phyloP scores from a whole-genome alignment of 2,329 filamentous ascomycete species.

The Sclerotinia subarctica region DNA sequence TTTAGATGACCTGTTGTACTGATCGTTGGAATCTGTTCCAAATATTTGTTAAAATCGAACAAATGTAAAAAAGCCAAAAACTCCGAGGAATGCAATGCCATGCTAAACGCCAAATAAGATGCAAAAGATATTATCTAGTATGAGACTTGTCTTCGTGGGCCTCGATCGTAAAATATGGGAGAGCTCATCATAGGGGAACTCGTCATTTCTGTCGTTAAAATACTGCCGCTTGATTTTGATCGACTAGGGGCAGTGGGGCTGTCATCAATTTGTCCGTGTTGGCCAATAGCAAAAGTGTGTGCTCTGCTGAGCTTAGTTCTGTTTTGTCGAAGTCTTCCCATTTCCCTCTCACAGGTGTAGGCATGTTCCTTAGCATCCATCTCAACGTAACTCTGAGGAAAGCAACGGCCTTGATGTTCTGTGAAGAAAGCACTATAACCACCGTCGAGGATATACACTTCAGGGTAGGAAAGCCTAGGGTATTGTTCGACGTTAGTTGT shows the following conservation, averaged over 20 bases:
- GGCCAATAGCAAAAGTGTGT: constrained; percentile 92
- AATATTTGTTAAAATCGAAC: constrained; percentile 12
- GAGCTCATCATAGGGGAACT: constrained; percentile 33
- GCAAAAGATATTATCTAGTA: constrained; percentile 46
- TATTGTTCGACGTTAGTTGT: constrained; percentile 81
- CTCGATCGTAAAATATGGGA: constrained; percentile 49
- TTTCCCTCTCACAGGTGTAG: constrained; percentile 87
- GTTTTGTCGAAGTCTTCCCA: constrained; percentile 84
- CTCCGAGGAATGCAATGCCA: constrained; percentile 22
- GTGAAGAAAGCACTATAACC: constrained; percentile 93
- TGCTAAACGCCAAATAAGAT: constrained; percentile 32
- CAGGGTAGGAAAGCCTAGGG: constrained; percentile 86
- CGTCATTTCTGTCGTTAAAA: constrained; percentile 39
- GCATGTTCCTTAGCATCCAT: constrained; percentile 94
- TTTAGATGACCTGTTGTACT: constrained; percentile 18
- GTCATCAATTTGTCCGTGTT: constrained; percentile 57
- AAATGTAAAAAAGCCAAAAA: neutral
- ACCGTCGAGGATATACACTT: constrained; percentile 94
- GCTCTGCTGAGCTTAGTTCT: constrained; percentile 81
- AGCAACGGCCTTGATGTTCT: constrained; percentile 76
- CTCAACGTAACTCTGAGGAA: constrained; percentile 91
- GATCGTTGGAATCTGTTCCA: constrained; percentile 16
- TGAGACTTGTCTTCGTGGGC: constrained; percentile 60
- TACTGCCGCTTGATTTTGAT: constrained; percentile 30
- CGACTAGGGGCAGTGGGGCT: constrained; percentile 52